Conservation (phyloP, 2,329 filamentous ascomycete species). For the Penicillium sclerotiorum region DNA sequence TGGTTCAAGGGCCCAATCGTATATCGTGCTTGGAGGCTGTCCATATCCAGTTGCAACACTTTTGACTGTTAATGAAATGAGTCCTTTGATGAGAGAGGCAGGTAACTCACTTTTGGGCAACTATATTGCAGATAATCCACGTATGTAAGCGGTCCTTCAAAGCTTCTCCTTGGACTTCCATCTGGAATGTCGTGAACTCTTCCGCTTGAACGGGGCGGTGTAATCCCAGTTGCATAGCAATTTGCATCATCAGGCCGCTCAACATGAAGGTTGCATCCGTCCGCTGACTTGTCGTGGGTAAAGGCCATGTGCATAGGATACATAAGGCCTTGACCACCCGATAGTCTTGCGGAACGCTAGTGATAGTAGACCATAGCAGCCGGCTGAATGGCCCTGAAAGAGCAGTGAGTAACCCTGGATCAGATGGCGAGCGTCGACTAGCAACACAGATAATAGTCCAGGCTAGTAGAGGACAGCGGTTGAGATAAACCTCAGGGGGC, state of each 20-base stretch:
- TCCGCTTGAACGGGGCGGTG: constrained; percentile 65
- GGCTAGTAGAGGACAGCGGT: constrained; percentile 61
- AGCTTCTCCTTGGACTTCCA: constrained; percentile 61
- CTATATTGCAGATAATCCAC: constrained; percentile 68
- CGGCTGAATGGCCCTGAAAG: constrained; percentile 55
- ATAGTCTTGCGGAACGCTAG: constrained; percentile 62
- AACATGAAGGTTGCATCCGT: constrained; percentile 66
- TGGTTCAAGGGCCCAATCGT: constrained; percentile 57
- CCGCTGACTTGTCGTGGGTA: constrained; percentile 63
- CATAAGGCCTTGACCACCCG: constrained; percentile 66
- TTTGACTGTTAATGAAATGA: constrained; percentile 16
- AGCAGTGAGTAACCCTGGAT: constrained; percentile 56
- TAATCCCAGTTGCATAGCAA: constrained; percentile 65
- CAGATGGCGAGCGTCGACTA: constrained; percentile 58
- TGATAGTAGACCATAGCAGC: constrained; percentile 62
- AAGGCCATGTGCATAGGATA: constrained; percentile 64
- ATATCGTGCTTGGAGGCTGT: constrained; percentile 63
- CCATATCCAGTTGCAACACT: constrained; percentile 66
- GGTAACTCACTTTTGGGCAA: constrained; percentile 61
- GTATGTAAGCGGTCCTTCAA: constrained; percentile 65
- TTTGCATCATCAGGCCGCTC: constrained; percentile 66
- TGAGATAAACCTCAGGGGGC: constrained; percentile 59
- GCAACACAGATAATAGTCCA: constrained; percentile 67
- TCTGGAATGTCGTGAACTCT: constrained; percentile 52
- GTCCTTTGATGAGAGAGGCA: not conserved